Evolutionary conservation across 2,329 filamentous ascomycete species (phyloP).

Genomic region (Cladosporium cucumerinum): DNA sequence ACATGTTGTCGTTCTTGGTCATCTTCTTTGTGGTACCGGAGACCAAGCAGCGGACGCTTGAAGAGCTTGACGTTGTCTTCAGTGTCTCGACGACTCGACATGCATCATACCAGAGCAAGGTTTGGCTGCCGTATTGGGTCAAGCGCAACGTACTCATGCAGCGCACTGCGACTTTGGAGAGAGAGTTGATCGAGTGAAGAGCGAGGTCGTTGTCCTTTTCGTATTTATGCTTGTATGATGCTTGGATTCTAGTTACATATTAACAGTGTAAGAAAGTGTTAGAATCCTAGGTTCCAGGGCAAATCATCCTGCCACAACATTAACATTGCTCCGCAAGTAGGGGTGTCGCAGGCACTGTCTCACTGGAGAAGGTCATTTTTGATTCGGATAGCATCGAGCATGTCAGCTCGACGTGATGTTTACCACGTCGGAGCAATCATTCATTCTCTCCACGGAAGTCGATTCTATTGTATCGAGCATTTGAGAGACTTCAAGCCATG

Average conservation of each 20-base stretch:
- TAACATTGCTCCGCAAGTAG: no score
- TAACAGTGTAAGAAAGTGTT: neutral
- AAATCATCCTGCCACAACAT: no score
- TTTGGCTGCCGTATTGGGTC: conserved; percentile 46
- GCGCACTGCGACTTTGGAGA: neutral
- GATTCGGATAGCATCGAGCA: neutral
- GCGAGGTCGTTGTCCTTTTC: neutral
- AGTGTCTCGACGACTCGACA: conserved; percentile 45
- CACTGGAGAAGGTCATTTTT: neutral
- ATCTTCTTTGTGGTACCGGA: conserved; percentile 43
- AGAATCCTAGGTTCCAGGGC: no score
- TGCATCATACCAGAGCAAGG: conserved; percentile 33
- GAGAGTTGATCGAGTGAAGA: neutral
- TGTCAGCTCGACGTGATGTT: no score
- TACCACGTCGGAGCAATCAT: no score
- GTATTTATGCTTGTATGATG: neutral
- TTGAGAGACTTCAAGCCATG: neutral
- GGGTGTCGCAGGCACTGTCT: neutral
- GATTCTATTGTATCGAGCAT: no score
- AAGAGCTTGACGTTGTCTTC: conserved; percentile 49
- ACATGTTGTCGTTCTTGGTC: conserved; percentile 50
- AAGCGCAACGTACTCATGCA: conserved; percentile 3
- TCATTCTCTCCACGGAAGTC: no score
- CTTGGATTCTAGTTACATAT: neutral
- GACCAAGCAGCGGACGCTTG: conserved; percentile 45